phyloP scores from a whole-genome alignment of 2,329 filamentous ascomycete species.

The Coniochaeta hoffmannii region DNA sequence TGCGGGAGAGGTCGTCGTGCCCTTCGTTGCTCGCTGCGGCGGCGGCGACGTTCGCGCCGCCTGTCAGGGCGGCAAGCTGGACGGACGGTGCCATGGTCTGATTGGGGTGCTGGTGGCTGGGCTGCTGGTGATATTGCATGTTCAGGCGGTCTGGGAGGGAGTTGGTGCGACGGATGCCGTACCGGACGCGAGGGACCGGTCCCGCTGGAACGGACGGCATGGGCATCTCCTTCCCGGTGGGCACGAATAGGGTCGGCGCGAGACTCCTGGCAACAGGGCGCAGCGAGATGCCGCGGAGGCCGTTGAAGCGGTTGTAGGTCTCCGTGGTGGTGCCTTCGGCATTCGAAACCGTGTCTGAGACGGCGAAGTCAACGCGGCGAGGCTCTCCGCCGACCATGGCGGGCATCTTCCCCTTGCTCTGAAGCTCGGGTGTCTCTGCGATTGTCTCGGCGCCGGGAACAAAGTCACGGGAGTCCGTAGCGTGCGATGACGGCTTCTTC shows the following conservation, averaged over 20 bases:
- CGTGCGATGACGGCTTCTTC: constrained; percentile 26
- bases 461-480: constrained; percentile 17
- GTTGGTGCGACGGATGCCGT: constrained; percentile 64
- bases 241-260: constrained; percentile 62
- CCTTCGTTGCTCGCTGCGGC: constrained; percentile 21
- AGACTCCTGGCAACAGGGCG: constrained; percentile 58
- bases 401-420: constrained; percentile 9
- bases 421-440: constrained; percentile 17
- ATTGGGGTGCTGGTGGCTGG: constrained; percentile 24
- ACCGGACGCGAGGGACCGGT: constrained; percentile 48
- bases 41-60: constrained; percentile 7
- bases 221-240: neutral
- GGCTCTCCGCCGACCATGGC: constrained; percentile 30
- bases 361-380: constrained; percentile 52
- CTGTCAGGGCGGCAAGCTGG: constrained; percentile 28
- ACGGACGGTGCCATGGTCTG: constrained; percentile 35
- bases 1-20: constrained; percentile 43
- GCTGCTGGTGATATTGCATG: constrained; percentile 28
- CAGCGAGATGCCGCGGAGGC: constrained; percentile 52
- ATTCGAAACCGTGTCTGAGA: constrained; percentile 13
- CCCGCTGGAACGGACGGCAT: constrained; percentile 26
- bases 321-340: constrained; percentile 20
- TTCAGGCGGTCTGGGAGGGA: constrained; percentile 66
- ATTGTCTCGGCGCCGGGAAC: constrained; percentile 23
- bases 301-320: constrained; percentile 36